Base-by-base conservation (phyloP, 306 rosid species). In the Trichosanthes cucumerina region DNA sequence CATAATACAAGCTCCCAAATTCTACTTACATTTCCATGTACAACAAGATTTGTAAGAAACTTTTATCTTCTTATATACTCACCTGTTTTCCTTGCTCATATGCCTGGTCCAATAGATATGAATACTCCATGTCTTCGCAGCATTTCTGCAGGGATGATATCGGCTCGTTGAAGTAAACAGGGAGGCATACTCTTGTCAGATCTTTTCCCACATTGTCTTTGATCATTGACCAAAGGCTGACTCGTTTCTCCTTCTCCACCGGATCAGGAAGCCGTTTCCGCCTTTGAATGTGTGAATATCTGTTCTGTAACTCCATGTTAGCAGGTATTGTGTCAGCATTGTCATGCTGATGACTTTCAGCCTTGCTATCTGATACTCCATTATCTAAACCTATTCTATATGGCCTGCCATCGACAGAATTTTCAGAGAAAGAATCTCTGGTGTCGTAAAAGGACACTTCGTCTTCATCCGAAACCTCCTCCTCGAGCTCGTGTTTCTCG, bases 151-250 rank as follows among this genome's bases (percentile, higher is more conserved):
- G 97, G 59, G 99, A 92, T 21, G 99, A 95, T 81, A 92, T 91
- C 26, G 99, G 99, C 82, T 95, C 99, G 46, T 95, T 95, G 73
- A 95, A 95, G 88, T 92, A 95, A 23, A 92, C 99, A 64, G 99
- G 99, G 69, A 95, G 97, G 70, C 99, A 95, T 75, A 95, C 96
- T 38, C 93, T 84, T 12, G 97, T 86, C 75, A 95, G 93, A 88
- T 95, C 99, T 88, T 95, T 95, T 62, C 99, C 97, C 79, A 92
- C 99, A 63, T 92, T 95, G 86, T 95, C 99, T 86, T 95, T 95
- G 81, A 95, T 95, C 91, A 95, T 88, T 5, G 96, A 91, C 99
- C 99, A 95, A 59, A 95, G 96, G 82, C 99, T 95, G 60, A 95
- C 97, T 21, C 97, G 92, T 82, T 92, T 92, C 92, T 95, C 99